Conservation (phyloP, 2,329 filamentous ascomycete genomes). For the Claviceps purpurea region DNA sequence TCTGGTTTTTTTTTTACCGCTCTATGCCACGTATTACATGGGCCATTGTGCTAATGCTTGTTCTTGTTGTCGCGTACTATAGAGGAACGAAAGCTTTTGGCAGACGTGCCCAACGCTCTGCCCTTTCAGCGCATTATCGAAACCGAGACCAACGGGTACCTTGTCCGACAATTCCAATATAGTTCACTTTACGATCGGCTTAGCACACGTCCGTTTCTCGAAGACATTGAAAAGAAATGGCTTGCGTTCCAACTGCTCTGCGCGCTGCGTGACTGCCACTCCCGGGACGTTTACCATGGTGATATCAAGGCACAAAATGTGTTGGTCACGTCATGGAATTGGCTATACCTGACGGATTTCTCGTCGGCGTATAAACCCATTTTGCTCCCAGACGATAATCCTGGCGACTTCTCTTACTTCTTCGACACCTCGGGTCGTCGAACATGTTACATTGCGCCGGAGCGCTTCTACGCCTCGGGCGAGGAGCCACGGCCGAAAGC, state of each 20-base stretch:
- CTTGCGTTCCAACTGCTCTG: constrained; percentile 90
- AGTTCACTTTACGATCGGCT: constrained; percentile 95
- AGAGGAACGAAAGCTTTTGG: constrained; percentile 69
- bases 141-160: constrained; percentile 79
- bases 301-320: constrained; percentile 99
- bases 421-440: constrained; percentile 86
- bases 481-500: constrained; percentile 47
- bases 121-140: constrained; percentile 85
- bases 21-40: too few species aligned
- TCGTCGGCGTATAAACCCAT: constrained; percentile 92
- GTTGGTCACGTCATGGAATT: constrained; percentile 97
- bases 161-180: constrained; percentile 90
- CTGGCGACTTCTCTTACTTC: constrained; percentile 93
- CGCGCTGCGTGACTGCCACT: constrained; percentile 82
- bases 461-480: constrained; percentile 68
- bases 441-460: constrained; percentile 90
- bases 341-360: constrained; percentile 96
- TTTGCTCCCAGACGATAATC: constrained; percentile 88
- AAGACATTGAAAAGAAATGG: constrained; percentile 99
- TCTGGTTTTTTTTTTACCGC: too few species aligned
- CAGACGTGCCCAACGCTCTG: constrained; percentile 80
- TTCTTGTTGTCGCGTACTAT: constrained; percentile 44
- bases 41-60: constrained; percentile 9
- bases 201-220: constrained; percentile 88
- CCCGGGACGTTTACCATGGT: constrained; percentile 80